Evolutionary conservation across 352 stramenopile genomes (phyloP), one percentile per base, ranked within the genome.

Genomic region (Blastocystis sp.): DNA sequence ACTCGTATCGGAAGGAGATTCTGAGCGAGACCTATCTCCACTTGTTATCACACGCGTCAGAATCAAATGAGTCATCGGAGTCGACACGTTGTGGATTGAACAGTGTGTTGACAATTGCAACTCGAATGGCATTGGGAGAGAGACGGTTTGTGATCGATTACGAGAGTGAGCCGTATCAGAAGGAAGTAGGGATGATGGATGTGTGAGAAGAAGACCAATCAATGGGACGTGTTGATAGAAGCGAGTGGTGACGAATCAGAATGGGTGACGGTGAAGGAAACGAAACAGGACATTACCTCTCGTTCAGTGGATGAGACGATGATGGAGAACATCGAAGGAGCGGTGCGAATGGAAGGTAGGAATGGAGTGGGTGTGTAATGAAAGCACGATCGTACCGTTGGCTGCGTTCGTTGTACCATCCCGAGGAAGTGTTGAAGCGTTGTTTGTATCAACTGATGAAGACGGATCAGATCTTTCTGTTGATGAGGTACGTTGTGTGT

Each of bases 1-100:
- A 78, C 21, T 59, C 24, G 24, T 78, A 44, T 27, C n/a, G 27
- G 36, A 56, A 78, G 11, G 67, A 78, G n/a, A 56, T 78, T 38
- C 42, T 78, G 11, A 57, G 18, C 8, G 49, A 44, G 29, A 32
- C 1, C 16, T 78, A 56, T 61, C 24, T 78, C 7, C 67, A 38
- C 6, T 40, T 78, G 9, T n/a, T 53, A 34, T 56, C 46, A 24
- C 67, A 78, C 4, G 3, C 32, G 36, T 21, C 56, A 36, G 53
- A 78, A 21, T 21, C 36, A 51, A 44, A 61, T 18, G 34, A 61
- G n/a, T n/a, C n/a, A n/a, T n/a, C n/a, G 7, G 24, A 61, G 29
- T 42, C 6, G 21, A 36, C 7, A 27, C 18, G n/a, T 34, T 59
- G n/a, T 42, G 67, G 67, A 54, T n/a, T 78, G 42, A 27, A 24